Evolutionary conservation across 352 stramenopile species (phyloP).

Genomic region (Phytophthora citrophthora): DNA sequence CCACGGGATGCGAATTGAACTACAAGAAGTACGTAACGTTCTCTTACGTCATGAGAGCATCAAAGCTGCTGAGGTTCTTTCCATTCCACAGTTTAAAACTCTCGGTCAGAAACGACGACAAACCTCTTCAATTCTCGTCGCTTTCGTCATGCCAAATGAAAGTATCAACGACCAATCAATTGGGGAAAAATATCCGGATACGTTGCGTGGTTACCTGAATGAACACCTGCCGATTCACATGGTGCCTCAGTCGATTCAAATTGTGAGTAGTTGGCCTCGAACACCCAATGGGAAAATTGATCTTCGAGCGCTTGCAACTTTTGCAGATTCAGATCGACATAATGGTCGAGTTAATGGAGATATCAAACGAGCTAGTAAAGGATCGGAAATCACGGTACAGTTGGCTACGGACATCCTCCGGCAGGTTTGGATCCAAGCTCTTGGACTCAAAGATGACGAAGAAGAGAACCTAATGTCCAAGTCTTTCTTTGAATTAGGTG

Average conservation of each 20-base stretch:
- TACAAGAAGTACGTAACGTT: constrained; percentile 78
- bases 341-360: neutral
- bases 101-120: constrained; percentile 13
- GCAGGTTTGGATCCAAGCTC: constrained; percentile 58
- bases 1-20: constrained; percentile 81
- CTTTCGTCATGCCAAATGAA: constrained; percentile 51
- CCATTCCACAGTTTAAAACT: constrained; percentile 24
- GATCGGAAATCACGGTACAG: constrained; percentile 22
- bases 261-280: constrained; percentile 55
- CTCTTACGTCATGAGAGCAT: constrained; percentile 47
- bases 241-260: constrained; percentile 57
- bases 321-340: neutral
- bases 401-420: constrained; percentile 49
- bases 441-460: constrained; percentile 36
- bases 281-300: constrained; percentile 83
- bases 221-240: constrained; percentile 66
- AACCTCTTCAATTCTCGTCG: constrained; percentile 40
- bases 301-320: constrained; percentile 41
- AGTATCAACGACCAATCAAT: constrained; percentile 3
- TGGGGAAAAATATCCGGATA: constrained; percentile 14
- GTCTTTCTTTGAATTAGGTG: constrained; percentile 76
- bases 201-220: constrained; percentile 33
- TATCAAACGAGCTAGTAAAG: neutral
- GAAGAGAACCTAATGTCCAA: constrained; percentile 13
- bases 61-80: constrained; percentile 53